These are phyloP conservation scores for Debaryomyces udenii DNA, from an alignment of 1,139 yeast genomes.

Conservation along the genomic window DNA sequence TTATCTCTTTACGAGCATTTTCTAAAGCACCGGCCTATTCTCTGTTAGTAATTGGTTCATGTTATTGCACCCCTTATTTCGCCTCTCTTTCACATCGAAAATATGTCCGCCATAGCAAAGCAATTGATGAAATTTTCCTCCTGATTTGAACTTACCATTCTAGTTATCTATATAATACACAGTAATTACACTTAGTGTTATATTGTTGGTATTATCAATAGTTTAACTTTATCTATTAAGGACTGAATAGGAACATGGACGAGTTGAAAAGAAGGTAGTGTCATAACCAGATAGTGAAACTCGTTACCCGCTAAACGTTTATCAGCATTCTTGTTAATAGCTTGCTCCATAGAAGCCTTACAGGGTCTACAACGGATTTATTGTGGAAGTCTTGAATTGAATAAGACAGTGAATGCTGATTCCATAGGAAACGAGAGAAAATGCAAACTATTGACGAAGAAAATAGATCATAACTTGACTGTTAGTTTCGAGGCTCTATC, in stretches of 20 bases:
- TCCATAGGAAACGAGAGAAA: too few species aligned
- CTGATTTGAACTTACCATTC: conserved; percentile 2
- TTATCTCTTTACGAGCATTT: conserved; percentile 92
- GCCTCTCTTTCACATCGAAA: neutral
- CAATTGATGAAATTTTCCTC: conserved; percentile 2
- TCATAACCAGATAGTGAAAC: neutral
- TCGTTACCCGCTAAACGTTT: neutral
- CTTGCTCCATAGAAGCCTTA: too few species aligned
- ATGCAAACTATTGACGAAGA: too few species aligned
- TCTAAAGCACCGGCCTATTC: conserved; percentile 91
- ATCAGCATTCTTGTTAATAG: too few species aligned
- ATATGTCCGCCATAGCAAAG: neutral
- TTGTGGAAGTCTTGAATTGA: too few species aligned
- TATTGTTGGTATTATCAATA: neutral
- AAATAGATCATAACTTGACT: conserved; percentile 12
- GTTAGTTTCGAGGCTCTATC: conserved; percentile 65
- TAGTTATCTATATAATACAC: conserved; percentile 6
- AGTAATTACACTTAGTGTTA: conserved; percentile 4
- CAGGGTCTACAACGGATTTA: too few species aligned
- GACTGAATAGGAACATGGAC: conserved; percentile 4
- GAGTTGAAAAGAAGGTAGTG: conserved; percentile 6
- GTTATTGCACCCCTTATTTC: neutral
- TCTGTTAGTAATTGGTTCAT: conserved; percentile 21
- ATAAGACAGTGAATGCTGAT: too few species aligned
- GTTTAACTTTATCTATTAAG: neutral